Evolutionary conservation across 139 green algal species (phyloP), one percentile per base, ranked within the genome.

Genomic region (Coelastrella sp.): DNA sequence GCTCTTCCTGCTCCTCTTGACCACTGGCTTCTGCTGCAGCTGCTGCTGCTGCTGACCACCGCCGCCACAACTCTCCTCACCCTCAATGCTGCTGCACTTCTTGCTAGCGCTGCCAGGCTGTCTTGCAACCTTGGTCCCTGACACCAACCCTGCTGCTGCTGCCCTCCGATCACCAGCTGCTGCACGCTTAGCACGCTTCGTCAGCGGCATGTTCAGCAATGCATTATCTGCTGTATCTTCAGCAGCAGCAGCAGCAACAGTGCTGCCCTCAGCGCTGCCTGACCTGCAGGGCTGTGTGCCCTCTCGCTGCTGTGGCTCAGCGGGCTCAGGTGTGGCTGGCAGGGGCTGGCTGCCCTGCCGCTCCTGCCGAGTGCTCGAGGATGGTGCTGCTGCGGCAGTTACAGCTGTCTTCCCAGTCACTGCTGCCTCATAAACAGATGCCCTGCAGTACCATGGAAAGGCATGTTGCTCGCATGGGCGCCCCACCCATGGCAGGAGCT

Each of bases 111-210:
- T 84, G 78, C 47, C 68, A 0, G 16, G 22, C 82, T 79, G 65
- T n/a, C 82, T 77, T 11, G 64, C 82, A 3, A 87, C 17, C 32
- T 78, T 87, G 5, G 78, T 11, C 17, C 47, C 65, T 5, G 13
- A 1, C 82, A 87, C 6, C 65, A 77, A 11, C 8, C 82, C 82
- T 10, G 32, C 64, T 56, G 82, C 82, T 54, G 82, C 82, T 73
- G 56, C 82, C 64, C 78, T 61, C 61, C 78, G 64, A 32, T 16
- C 64, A 57, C 16, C 78, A 11, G 64, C 65, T 65, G 32, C 82
- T 87, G 82, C 23, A 22, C 78, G 23, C 64, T 78, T 77, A 8
- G 65, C 64, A 54, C 82, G 64, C 82, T 87, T 78, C 17, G 82
- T 64, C 23, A 87, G 82, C 11, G 82, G 82, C 1, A 79, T 16